phyloP scores from a whole-genome alignment of 1,139 yeast species.

The Hyphopichia khmerensis region DNA sequence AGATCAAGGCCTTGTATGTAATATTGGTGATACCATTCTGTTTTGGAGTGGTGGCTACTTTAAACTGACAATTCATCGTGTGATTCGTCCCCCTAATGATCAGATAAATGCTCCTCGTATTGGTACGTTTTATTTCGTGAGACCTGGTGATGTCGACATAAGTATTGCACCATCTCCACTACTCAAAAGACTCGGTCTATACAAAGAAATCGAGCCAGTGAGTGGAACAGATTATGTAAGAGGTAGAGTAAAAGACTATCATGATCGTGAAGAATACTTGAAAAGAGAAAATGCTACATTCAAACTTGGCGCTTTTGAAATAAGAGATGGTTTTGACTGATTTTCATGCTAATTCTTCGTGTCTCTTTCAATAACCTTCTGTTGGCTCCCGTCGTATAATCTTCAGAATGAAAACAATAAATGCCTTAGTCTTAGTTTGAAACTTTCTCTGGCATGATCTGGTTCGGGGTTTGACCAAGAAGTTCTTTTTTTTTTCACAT shows the following conservation, averaged over 20 bases:
- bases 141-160: slow-evolving; percentile 31
- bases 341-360: too few species aligned
- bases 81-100: slow-evolving; percentile 30
- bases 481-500: too few species aligned
- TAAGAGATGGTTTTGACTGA: slow-evolving; percentile 24
- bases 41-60: slow-evolving; percentile 34
- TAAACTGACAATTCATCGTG: slow-evolving; percentile 32
- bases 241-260: slow-evolving; percentile 26
- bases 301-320: slow-evolving; percentile 25
- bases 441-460: too few species aligned
- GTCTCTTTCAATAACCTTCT: too few species aligned
- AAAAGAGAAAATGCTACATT: slow-evolving; percentile 23
- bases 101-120: slow-evolving; percentile 28
- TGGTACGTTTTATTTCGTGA: slow-evolving; percentile 32
- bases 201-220: slow-evolving; percentile 20
- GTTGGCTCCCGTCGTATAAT: background rate
- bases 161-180: slow-evolving; percentile 31
- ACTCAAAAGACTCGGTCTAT: slow-evolving; percentile 25
- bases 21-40: slow-evolving; percentile 30
- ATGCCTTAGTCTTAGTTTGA: too few species aligned
- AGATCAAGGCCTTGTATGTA: slow-evolving; percentile 27
- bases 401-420: too few species aligned
- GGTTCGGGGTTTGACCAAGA: too few species aligned
- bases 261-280: slow-evolving; percentile 19
- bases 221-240: slow-evolving; percentile 31